Base-by-base conservation (phyloP, 2,329 filamentous ascomycete genomes). In the Aureobasidium sp. region DNA sequence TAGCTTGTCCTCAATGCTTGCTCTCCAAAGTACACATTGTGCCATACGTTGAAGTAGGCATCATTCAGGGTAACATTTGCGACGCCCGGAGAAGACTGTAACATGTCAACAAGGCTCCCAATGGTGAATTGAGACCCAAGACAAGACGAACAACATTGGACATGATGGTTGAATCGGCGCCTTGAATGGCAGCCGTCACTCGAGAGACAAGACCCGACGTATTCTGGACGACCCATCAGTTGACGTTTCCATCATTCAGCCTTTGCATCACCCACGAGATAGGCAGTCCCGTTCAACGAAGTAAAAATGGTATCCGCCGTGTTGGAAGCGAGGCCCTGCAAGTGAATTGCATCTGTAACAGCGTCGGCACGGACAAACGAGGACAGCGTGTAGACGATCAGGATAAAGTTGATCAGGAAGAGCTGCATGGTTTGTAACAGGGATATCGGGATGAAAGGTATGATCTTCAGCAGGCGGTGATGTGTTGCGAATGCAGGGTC, bases 41-140 rank as follows among this genome's bases (percentile, higher is more conserved):
- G 50, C 54, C 61, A 15, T 49, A 61, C 61, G 38, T 53, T 57
- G 54, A 63, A 55, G 46, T 63, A 63, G 38, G 49, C 51, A 13
- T 60, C 27, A 7, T 63, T 57, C 4, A 58, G 21, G 6, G 46
- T 31, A 9, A 33, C 23, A 21, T 42, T 60, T 9, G 31, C 15
- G 25, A 7, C 40, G 29, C 11, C 51, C 8, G 33, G 40, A 29
- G 35, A 38, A 29, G 51, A 58, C 55, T 58, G 21, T n/a, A 35
- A 6, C 4, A 21, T 19, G 43, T 49, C 33, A 58, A 58, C 23
- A 29, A 40, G 17, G 43, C 29, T 31, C 55, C 3, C 33, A 38
- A 40, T 38, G 31, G 38, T 55, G 25, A 58, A 47, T 38, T 43
- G 40, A 38, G 15, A 17, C 10, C 17, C 42, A 31, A 17, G 43